Evolutionary conservation across 345 rosid species (phyloP), one percentile per base, ranked within the genome.

Genomic region (Noccaea caerulescens): DNA sequence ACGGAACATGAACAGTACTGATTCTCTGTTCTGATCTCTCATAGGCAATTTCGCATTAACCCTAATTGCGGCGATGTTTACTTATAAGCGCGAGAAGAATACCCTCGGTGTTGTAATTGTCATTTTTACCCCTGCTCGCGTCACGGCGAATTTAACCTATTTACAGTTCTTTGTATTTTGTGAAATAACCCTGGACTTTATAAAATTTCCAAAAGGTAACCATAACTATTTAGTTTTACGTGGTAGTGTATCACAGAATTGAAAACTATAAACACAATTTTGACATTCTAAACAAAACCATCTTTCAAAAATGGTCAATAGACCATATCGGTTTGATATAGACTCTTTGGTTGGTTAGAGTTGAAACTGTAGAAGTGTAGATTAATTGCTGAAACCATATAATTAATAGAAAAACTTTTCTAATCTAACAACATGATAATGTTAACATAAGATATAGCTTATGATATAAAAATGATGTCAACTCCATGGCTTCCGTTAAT

Each of bases 11-110:
- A 66, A 23, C 77, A 64, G 36, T 55, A 70, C 49, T 42, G 39
- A 7, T 3, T 63, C 16, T 46, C 70, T 75, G 79, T 58, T 71
- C 72, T 81, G 79, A 70, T 81, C 81, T 81, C 84, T 81, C 81
- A 57, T 61, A 71, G 80, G 84, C 81, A 71, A 71, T 63, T 10
- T 64, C 0, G 18, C 16, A 8, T 3, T 14, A 45, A 51, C 69
- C 72, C 75, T 57, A 14, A 0, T 0, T 0, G 52, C 76, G 16
- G 63, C 38, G 18, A 73, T 47, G 45, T 57, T 2, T 55, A 61
- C 43, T 77, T 81, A 81, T 71, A 71, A 33, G 14, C 72, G 37
- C 33, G 10, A 47, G 38, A 54, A 13, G 59, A 38, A 1, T 23
- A 72, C 41, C 23, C n/a, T 16, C 12, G 0, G 49, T 14, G 10